phyloP scores from a whole-genome alignment of 140 eudicot genomes.

The Flaveria floridana region DNA sequence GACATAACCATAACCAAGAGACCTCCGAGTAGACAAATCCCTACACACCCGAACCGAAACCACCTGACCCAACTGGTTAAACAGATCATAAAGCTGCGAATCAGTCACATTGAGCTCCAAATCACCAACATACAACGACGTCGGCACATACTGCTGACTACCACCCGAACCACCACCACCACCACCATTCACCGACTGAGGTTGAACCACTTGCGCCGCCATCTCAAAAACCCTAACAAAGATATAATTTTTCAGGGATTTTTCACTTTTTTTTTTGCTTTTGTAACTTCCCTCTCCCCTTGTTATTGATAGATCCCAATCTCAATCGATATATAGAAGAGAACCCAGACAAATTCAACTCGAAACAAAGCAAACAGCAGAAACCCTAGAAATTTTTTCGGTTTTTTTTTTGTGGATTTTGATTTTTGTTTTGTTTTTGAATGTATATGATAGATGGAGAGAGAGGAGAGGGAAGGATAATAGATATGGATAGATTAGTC shows the following conservation, averaged over 20 bases:
- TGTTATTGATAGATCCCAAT: slow-evolving; percentile 32
- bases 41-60: slow-evolving; percentile 57
- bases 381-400: slow-evolving; percentile 25
- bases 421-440: slow-evolving; percentile 19
- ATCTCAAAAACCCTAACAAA: slow-evolving; percentile 36
- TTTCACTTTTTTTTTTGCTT: slow-evolving; percentile 27
- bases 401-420: slow-evolving; percentile 5
- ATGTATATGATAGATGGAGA: neutral
- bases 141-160: slow-evolving; percentile 26
- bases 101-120: slow-evolving; percentile 57
- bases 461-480: slow-evolving; percentile 55
- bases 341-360: slow-evolving; percentile 16
- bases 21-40: slow-evolving; percentile 41
- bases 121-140: slow-evolving; percentile 50
- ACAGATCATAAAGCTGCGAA: slow-evolving; percentile 48
- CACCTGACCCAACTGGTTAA: slow-evolving; percentile 47
- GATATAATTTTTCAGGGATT: neutral
- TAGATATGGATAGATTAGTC: slow-evolving; percentile 36
- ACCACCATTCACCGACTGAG: slow-evolving; percentile 38
- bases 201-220: slow-evolving; percentile 48
- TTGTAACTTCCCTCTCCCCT: slow-evolving; percentile 61
- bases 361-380: neutral
- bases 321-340: slow-evolving; percentile 18
- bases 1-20: slow-evolving; percentile 62
- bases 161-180: slow-evolving; percentile 36